Evolutionary conservation across 257 asterid species (phyloP).

Genomic region (Jaltomata sinuosa): DNA sequence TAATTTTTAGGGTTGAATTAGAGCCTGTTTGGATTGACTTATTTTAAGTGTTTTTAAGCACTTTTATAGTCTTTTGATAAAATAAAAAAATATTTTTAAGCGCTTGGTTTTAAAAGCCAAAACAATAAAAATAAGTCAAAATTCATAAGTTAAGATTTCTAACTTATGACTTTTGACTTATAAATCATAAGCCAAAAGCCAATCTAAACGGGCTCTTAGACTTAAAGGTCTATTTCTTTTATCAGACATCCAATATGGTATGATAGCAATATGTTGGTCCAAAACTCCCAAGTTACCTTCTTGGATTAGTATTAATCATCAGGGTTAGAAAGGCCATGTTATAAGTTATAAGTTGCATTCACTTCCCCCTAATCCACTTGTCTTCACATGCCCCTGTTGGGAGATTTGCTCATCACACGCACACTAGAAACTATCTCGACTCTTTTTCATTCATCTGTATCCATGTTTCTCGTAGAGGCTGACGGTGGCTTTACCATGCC

Average conservation of each 20-base stretch:
- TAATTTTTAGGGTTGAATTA: too few relatives aligned
- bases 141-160: too few relatives aligned
- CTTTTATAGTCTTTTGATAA: too few relatives aligned
- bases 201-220: too few relatives aligned
- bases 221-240: neutral
- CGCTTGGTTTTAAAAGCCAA: too few relatives aligned
- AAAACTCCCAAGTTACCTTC: neutral
- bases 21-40: too few relatives aligned
- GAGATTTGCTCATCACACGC: conserved; percentile 30
- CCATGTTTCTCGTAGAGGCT: neutral
- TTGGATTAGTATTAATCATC: neutral
- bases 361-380: conserved; percentile 5
- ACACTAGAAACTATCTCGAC: conserved; percentile 1
- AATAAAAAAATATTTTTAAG: too few relatives aligned
- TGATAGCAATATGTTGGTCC: neutral
- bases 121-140: too few relatives aligned
- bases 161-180: too few relatives aligned
- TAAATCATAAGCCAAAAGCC: too few relatives aligned
- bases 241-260: neutral
- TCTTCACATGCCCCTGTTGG: conserved; percentile 36
- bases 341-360: neutral
- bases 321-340: neutral
- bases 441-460: conserved; percentile 9
- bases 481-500: neutral
- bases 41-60: too few relatives aligned